phyloP scores from a whole-genome alignment of 345 rosid genomes.

The Eucalyptus sideroxylon region DNA sequence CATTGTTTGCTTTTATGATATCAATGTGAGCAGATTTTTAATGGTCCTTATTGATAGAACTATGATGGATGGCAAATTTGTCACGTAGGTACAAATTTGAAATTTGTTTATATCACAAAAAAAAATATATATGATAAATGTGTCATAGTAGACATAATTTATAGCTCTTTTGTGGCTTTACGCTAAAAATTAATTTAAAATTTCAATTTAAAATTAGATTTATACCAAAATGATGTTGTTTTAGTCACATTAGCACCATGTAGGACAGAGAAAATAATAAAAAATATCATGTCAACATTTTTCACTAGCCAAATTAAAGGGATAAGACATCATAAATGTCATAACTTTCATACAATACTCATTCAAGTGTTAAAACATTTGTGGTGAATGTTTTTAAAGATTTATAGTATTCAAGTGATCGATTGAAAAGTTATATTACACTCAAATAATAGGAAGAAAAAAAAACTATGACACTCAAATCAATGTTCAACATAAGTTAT shows the following conservation, averaged over 20 bases:
- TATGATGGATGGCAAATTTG: neutral
- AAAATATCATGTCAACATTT: neutral
- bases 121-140: too few species aligned
- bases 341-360: neutral
- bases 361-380: neutral
- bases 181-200: too few species aligned
- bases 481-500: too few species aligned
- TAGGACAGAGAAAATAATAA: neutral
- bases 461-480: too few species aligned
- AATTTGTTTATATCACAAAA: neutral
- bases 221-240: too few species aligned
- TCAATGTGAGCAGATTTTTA: neutral
- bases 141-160: neutral
- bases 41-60: too few species aligned
- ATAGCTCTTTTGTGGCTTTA: neutral
- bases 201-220: too few species aligned
- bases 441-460: too few species aligned
- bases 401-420: too few species aligned
- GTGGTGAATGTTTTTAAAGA: neutral
- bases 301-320: neutral
- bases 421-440: too few species aligned
- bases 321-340: neutral
- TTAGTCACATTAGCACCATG: too few species aligned
- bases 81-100: too few species aligned
- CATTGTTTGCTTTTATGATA: neutral